Conservation (phyloP, 176 grass and related monocot genomes). For the Bonia amplexicaulis region DNA sequence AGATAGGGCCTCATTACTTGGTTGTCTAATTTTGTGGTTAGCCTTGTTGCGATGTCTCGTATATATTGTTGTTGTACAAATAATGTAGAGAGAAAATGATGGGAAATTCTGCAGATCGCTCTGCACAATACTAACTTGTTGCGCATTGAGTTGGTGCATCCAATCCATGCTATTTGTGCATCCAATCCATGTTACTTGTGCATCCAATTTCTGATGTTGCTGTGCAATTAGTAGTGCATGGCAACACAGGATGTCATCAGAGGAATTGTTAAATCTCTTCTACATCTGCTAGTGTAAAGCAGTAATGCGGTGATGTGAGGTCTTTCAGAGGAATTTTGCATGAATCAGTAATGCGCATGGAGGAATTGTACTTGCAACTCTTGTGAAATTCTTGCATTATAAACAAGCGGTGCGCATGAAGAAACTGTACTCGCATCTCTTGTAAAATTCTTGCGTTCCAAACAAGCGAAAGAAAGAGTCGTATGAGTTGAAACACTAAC, state of each 20-base stretch:
- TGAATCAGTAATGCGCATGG: not conserved
- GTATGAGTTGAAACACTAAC: no score
- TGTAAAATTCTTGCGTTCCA: no score
- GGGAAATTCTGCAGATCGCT: no score
- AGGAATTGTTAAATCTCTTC: not conserved
- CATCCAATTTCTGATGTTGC: not conserved
- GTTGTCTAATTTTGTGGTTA: not conserved
- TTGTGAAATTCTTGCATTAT: no score
- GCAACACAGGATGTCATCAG: not conserved
- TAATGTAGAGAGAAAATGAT: slow-evolving; percentile 16
- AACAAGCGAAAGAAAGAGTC: no score
- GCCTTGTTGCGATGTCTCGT: not conserved
- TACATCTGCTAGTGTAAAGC: not conserved
- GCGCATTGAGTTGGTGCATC: no score
- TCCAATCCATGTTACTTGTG: no score
- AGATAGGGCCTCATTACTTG: not conserved
- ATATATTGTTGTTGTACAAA: slow-evolving; percentile 23
- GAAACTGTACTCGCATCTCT: no score
- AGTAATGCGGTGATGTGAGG: not conserved
- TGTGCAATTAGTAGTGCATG: not conserved
- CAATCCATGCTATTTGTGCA: not conserved
- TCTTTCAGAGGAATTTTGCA: no score
- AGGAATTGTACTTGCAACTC: no score
- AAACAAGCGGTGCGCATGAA: no score
- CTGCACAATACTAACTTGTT: no score